Conservation (phyloP, 129 eudicot genomes). For the Gnaphalium uliginosum region DNA sequence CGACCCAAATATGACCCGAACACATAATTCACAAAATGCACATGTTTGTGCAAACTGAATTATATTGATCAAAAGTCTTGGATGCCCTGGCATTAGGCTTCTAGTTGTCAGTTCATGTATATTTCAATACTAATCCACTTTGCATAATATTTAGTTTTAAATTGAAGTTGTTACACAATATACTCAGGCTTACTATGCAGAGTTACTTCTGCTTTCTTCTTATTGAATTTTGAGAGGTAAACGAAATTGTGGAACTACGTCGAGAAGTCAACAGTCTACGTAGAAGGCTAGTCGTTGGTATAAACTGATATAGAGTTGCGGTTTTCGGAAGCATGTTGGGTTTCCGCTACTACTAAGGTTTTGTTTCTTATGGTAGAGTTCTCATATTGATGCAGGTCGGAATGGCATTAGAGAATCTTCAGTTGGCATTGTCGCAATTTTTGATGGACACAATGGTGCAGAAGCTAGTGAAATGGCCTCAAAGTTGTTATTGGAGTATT, state of each 20-base stretch:
- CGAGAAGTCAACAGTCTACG: background rate
- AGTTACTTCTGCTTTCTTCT: slow-evolving; percentile 8
- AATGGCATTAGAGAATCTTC: slow-evolving; percentile 60
- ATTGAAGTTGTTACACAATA: background rate
- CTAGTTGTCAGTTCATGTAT: background rate
- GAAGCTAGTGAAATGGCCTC: slow-evolving; percentile 99
- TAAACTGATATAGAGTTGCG: background rate
- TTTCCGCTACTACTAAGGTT: background rate
- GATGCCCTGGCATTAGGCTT: too few species aligned
- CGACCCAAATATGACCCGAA: too few species aligned
- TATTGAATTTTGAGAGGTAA: background rate
- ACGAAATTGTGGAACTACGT: slow-evolving; percentile 1
- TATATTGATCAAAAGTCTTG: too few species aligned
- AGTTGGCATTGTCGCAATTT: slow-evolving; percentile 87
- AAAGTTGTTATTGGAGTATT: slow-evolving; percentile 74
- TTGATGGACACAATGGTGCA: slow-evolving; percentile 97
- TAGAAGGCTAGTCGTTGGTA: background rate
- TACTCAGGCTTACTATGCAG: background rate
- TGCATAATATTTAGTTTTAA: background rate
- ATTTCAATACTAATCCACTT: background rate
- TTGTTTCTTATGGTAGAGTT: slow-evolving; percentile 25
- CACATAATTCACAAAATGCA: too few species aligned
- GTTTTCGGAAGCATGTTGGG: background rate
- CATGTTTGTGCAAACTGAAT: too few species aligned
- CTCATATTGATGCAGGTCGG: slow-evolving; percentile 47